phyloP scores from a whole-genome alignment of 768 basidiomycete genomes.

The Hypsizygus marmoreus region DNA sequence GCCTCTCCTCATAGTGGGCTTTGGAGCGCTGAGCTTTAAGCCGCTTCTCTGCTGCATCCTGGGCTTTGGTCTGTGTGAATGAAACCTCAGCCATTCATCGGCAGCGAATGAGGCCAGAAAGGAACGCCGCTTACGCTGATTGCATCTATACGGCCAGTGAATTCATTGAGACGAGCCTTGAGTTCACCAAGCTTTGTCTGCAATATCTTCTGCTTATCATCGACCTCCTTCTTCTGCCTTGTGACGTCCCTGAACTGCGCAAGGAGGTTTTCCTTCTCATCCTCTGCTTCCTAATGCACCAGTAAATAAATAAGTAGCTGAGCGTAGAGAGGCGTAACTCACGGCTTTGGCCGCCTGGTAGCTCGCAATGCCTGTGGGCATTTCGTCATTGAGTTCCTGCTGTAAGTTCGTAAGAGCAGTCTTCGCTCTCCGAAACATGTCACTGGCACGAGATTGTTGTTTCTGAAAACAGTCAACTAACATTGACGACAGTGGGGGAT shows the following conservation, averaged over 20 bases:
- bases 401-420: conserved; percentile 41
- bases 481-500: too few relatives aligned
- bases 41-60: conserved; percentile 49
- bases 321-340: too few relatives aligned
- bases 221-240: conserved; percentile 46
- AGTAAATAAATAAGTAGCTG: neutral
- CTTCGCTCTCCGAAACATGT: conserved; percentile 23
- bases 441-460: conserved; percentile 23
- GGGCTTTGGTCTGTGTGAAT: conserved; percentile 46
- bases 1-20: conserved; percentile 52
- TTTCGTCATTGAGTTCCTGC: conserved; percentile 68
- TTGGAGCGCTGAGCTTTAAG: conserved; percentile 50
- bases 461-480: too few relatives aligned
- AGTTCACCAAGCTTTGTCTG: conserved; percentile 46
- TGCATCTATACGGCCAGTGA: conserved; percentile 42
- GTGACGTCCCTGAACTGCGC: conserved; percentile 52
- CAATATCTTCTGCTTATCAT: conserved; percentile 45
- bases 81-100: neutral
- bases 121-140: conserved; percentile 47
- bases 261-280: conserved; percentile 48
- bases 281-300: conserved; percentile 52
- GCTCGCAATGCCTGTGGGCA: conserved; percentile 62
- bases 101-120: neutral
- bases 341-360: conserved; percentile 59
- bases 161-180: conserved; percentile 50